Evolutionary conservation across 2,329 filamentous ascomycete species (phyloP), one percentile per base, ranked within the genome.

Genomic region (Fusarium citri): DNA sequence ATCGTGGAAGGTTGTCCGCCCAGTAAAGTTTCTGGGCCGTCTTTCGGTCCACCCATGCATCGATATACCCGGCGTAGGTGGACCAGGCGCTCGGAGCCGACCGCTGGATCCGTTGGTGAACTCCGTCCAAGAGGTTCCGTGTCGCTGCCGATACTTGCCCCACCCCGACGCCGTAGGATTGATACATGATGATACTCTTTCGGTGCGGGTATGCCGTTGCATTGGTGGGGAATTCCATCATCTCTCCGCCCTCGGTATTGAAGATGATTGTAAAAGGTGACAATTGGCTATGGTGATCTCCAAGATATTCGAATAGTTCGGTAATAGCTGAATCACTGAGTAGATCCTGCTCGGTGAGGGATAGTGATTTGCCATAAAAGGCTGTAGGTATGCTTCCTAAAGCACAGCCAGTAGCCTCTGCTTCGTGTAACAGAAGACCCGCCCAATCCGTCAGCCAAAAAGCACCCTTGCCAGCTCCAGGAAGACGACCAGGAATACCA

Each of bases 51-150:
- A 90, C 73, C 7, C 76, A 76, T 3, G 83, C 83, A 72, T 91
- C 88, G 4, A 91, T 85, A 68, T 91, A 91, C 4, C 89, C 89
- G 1, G 89, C 84, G 76, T 91, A 92, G 1, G 87, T 85, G 14
- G 85, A 85, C 47, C 82, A 77, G 0, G 79, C 80, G 5, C 79
- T 75, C 3, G 65, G 70, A 42, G 66, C 70, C 51, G 59, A 62
- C 42, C 40, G 54, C 37, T 76, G 74, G 40, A 88, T 81, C 28
- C 72, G 80, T 15, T 78, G 65, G 72, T 88, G 84, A 47, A 91
- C 79, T 8, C 83, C 84, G 18, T 81, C 78, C 41, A 90, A 74
- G 56, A 90, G 90, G 1, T 78, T 71, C 57, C 80, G 83, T 3
- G 85, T 87, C 15, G 78, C 80, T n/a, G 80, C 66, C 2, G 80